Percentiles rank a stretch among this genome's conserved stretches.
phyloP scores from a whole-genome alignment of 805 yeast genomes.

The Candida succiphila region DNA sequence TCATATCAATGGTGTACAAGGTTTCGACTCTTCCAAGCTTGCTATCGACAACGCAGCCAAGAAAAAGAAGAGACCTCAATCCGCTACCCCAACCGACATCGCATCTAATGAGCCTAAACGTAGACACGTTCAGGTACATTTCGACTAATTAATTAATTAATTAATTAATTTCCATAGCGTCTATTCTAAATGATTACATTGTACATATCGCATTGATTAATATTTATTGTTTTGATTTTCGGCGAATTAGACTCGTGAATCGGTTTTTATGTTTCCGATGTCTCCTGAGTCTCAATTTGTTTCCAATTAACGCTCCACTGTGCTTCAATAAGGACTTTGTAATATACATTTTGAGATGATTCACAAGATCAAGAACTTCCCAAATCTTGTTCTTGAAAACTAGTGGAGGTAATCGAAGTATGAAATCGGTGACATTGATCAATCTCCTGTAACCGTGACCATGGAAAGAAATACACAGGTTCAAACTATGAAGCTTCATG shows the following conservation, averaged over 20 bases:
- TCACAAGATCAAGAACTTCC: slow-evolving; percentile 60
- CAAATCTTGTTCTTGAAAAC: slow-evolving; percentile 54
- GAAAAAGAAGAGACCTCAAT: slow-evolving; percentile 17
- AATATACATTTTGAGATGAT: slow-evolving; percentile 53
- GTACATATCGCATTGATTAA: too few relatives aligned
- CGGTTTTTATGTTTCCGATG: slow-evolving; percentile 5
- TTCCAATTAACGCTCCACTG: slow-evolving; percentile 71
- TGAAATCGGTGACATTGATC: slow-evolving; percentile 69
- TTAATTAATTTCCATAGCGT: background rate
- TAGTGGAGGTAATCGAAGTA: slow-evolving; percentile 53
- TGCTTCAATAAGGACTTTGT: slow-evolving; percentile 49
- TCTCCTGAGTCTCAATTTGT: slow-evolving; percentile 37
- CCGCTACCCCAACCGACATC: slow-evolving; percentile 10
- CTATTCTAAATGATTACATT: background rate
- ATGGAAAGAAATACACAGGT: slow-evolving; percentile 63
- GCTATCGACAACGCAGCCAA: slow-evolving; percentile 40
- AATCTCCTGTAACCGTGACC: slow-evolving; percentile 63
- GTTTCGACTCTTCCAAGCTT: slow-evolving; percentile 58
- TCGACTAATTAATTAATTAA: slow-evolving; percentile 7
- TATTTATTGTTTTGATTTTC: background rate
- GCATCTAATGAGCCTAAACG: slow-evolving; percentile 12
- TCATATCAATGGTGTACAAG: slow-evolving; percentile 63
- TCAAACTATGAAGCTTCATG: slow-evolving; percentile 39
- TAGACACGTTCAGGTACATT: slow-evolving; percentile 24
- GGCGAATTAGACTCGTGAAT: too few relatives aligned